Base-by-base conservation (phyloP, 1,139 yeast species). In the Scheffersomyces illinoinensis region DNA sequence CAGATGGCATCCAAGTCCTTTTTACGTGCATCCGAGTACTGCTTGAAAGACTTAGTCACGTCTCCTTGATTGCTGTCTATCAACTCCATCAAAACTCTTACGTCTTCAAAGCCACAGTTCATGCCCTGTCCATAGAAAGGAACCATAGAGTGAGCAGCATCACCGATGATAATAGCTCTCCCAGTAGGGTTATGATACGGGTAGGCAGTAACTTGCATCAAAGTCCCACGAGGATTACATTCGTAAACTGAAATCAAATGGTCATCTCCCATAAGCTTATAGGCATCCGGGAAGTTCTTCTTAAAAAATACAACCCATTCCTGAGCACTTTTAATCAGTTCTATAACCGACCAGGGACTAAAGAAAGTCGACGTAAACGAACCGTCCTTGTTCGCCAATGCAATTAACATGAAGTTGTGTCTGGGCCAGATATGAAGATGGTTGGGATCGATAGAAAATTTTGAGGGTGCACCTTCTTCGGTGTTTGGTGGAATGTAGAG, bases 111-210 rank as follows among this genome's bases (percentile, higher is more conserved):
- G 1, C 98, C 98, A 70, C 97, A 91, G 71, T 93, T 93, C 96
- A 93, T 90, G 3, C 98, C 98, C 72, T 93, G 98, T 7, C 98
- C 98, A 68, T 93, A 93, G 71, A 93, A 93, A 17, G 98, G 98
- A 4, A 93, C 98, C 97, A 93, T 93, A 18, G 96, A 88, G 73
- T 93, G 98, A 0, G 98, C 97, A 0, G 98, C 97, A 72, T 93
- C 98, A 4, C 98, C 98, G 47, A 93, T 77, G 5, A 93, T 76
- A 17, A 93, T 77, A 18, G 88, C 88, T 60, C 85, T 83, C 50
- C 89, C 93, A 52, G 78, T 75, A 47, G 82, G 80, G 60, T 80
- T 83, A 67, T 91, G 86, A 73, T 91, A 93, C 1, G 96, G 93
- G 57, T 77, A 77, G 61, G 92, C 89, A 57, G 78, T 78, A 3